phyloP scores from a whole-genome alignment of 192 early-diverging fungal species.

The Thamnidium elegans region DNA sequence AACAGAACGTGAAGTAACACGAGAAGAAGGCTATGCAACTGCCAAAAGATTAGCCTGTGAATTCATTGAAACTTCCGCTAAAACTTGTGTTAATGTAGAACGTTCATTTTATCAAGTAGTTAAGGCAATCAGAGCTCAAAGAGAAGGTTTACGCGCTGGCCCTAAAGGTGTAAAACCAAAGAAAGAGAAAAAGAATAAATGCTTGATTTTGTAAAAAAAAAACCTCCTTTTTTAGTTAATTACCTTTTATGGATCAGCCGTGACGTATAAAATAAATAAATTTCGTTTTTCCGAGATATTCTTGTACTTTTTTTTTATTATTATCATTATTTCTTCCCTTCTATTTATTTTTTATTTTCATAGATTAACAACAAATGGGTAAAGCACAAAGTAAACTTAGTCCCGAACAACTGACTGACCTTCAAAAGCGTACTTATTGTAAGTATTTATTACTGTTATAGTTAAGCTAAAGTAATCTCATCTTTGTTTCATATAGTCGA shows the following conservation, averaged over 20 bases:
- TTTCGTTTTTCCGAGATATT: neutral
- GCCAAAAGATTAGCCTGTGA: conserved; percentile 71
- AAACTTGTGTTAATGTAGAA: conserved; percentile 85
- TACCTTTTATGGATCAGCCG: too few species aligned
- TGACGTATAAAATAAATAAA: too few species aligned
- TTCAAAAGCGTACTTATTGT: conserved; percentile 82
- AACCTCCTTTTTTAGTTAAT: neutral
- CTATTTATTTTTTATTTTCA: neutral
- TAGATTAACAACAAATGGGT: conserved; percentile 56
- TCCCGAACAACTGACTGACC: conserved; percentile 72
- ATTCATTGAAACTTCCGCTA: conserved; percentile 84
- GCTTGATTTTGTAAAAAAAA: conserved; percentile 29
- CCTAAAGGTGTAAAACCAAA: conserved; percentile 23
- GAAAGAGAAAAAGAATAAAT: conserved; percentile 31
- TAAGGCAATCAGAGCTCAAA: conserved; percentile 67
- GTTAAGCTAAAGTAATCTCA: neutral
- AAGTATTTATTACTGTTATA: conserved; percentile 33
- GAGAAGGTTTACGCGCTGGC: conserved; percentile 38
- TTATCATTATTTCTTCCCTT: neutral
- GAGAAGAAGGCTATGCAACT: conserved; percentile 74
- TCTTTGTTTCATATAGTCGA: conserved; percentile 52
- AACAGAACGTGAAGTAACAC: conserved; percentile 75
- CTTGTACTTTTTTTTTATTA: neutral
- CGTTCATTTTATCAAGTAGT: conserved; percentile 77
- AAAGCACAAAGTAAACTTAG: conserved; percentile 84